Evolutionary conservation across 495 filamentous ascomycete species (phyloP), one percentile per base, ranked within the genome.

Genomic region (Polyplosphaeria fusca): DNA sequence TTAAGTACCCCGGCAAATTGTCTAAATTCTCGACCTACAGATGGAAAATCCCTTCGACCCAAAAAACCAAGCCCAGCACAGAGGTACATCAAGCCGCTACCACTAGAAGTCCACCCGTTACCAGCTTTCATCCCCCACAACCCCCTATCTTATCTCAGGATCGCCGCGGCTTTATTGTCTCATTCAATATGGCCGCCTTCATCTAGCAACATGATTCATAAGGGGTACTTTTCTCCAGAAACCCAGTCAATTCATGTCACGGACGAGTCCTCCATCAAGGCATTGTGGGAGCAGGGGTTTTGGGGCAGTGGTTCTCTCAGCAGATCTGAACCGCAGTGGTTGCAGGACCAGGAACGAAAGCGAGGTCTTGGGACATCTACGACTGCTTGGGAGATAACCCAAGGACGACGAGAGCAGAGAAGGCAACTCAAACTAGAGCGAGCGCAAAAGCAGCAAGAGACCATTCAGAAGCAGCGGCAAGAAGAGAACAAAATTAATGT

Each of bases 271-370:
- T 80, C 88, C 1, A 84, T 94, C 43, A 79, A 85, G 32, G 87
- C 84, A 7, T 73, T 99, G 24, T 99, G 93, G 93, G 86, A 95
- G 68, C 85, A 88, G 67, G 93, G 93, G 1, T 97, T 97, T 71
- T 99, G 89, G 69, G 93, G 93, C 39, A 96, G 95, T 71, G 93
- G 93, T 43, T 89, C 74, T 49, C 76, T 97, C 55, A 96, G 91
- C 70, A 83, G 93, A 61, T 95, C 89, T 71, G 91, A 97, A 68
- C 93, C 92, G 2, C 89, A 82, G 51, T 99, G 93, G 93, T 70
- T 96, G 47, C 86, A 86, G 46, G 77, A 88, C 45, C 89, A 95
- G 67, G 87, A 86, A 65, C 81, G 81, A 46, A 79, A 83, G 55
- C 76, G 81, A 39, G 89, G 88, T 3, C 60, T 83, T 11, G 70